Evolutionary conservation across 345 rosid species (phyloP).

Genomic region (Eucalyptus pauciflora): DNA sequence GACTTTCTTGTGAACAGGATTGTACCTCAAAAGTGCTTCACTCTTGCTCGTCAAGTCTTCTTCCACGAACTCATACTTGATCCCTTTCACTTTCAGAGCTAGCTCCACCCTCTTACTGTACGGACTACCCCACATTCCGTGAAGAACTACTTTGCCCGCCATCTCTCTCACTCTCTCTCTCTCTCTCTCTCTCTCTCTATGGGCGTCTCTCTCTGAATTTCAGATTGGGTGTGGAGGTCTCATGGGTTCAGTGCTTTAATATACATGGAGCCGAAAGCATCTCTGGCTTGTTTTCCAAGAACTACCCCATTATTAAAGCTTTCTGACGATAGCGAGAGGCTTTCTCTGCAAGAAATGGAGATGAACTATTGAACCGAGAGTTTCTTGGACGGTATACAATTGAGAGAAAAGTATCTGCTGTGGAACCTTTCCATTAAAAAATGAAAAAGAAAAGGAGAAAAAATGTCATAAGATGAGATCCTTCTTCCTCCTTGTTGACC

Average conservation of each 20-base stretch:
- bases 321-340: not conserved
- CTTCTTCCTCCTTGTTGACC: not conserved
- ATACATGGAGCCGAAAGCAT: not conserved
- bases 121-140: conserved; percentile 16
- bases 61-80: conserved; percentile 20
- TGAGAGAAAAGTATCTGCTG: not conserved
- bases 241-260: not conserved
- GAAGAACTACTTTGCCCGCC: not conserved
- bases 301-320: not conserved
- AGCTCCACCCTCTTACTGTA: conserved; percentile 22
- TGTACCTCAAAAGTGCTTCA: not conserved
- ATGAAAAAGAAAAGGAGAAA: too few species aligned
- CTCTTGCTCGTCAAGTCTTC: conserved; percentile 39
- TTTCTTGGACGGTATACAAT: too few species aligned
- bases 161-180: conserved; percentile 5
- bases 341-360: not conserved
- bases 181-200: not conserved
- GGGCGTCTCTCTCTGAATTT: not conserved
- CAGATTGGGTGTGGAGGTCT: not conserved
- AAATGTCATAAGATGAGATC: not conserved
- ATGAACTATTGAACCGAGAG: too few species aligned
- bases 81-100: conserved; percentile 23
- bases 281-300: not conserved
- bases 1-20: conserved; percentile 26
- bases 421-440: not conserved